Percentiles rank a stretch among this genome's conserved stretches.
Conservation (phyloP, 495 filamentous ascomycete species). For the Aspergillus avenaceus region DNA sequence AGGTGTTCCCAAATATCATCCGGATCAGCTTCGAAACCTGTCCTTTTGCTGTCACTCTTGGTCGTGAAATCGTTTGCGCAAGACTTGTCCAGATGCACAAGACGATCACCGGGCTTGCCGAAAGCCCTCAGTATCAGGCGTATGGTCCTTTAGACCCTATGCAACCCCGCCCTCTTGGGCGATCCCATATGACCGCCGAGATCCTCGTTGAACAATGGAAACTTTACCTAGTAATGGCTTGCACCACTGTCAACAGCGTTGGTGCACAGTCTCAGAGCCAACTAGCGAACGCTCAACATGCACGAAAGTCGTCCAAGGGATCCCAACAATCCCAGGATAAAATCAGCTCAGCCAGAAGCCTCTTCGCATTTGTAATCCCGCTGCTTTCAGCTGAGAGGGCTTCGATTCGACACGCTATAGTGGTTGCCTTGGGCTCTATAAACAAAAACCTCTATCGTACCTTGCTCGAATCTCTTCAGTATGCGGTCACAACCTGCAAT, state of each 20-base stretch:
- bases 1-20: constrained; percentile 94
- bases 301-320: constrained; percentile 77
- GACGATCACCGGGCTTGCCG: constrained; percentile 71
- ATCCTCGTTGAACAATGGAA: constrained; percentile 97
- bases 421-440: constrained; percentile 86
- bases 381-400: constrained; percentile 71
- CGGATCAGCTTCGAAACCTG: constrained; percentile 87
- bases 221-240: constrained; percentile 95
- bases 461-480: constrained; percentile 83
- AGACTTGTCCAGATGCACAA: constrained; percentile 89
- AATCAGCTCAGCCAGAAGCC: constrained; percentile 77
- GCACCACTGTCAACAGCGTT: constrained; percentile 85
- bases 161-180: constrained; percentile 39
- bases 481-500: constrained; percentile 73
- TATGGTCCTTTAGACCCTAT: constrained; percentile 54
- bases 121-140: constrained; percentile 59
- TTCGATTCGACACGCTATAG: constrained; percentile 84
- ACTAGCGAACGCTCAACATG: constrained; percentile 67
- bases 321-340: constrained; percentile 67
- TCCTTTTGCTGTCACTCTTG: constrained; percentile 82
- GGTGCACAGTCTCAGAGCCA: constrained; percentile 61
- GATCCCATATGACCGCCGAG: constrained; percentile 74
- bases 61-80: constrained; percentile 86
- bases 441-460: constrained; percentile 94
- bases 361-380: constrained; percentile 89